Base-by-base conservation (phyloP, 192 early-diverging fungal genomes). In the Backusella liffmaniae region DNA sequence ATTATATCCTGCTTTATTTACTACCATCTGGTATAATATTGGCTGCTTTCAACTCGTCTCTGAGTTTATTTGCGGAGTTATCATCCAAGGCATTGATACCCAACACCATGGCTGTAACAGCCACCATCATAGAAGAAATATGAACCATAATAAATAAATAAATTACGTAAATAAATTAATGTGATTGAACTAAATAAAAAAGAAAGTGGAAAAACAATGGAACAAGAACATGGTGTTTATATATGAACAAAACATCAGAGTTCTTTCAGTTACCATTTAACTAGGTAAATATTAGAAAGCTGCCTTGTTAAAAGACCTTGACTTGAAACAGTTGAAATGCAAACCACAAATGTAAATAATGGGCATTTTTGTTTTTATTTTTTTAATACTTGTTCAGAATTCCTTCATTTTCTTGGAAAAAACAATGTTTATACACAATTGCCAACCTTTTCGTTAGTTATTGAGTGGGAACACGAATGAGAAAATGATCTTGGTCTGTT, bases 71-170 rank as follows among this genome's bases (percentile, higher is more conserved):
- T 62, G 34, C 67, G 8, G 67, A 36, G 4, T 35, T 10, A 18
- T 41, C n/a, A 69, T 69, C 67, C 21, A 69, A 35, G n/a, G 67
- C 67, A 18, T 41, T 36, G 35, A 69, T 69, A 69, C 67, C 67
- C n/a, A 37, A 13, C 7, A 69, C 18, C 67, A 69, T 39, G 67
- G 35, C 34, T 9, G 67, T 37, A 41, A 37, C 21, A 69, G 67
- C 67, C 34, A 69, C n/a, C 67, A 69, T 69, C 18, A 39, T 41
- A 29, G 36, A 23, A 39, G 67, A 37, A 69, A 69, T n/a, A 69
- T 41, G 35, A 12, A 69, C 67, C 67, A 62, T 62, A 62, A 4
- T 62, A 29, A 29, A 62, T 23, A 62, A 23, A 21, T 21, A 56
- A 56, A 56, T 56, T 15, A 44, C 12, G 12, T 26, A 59, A 59